Evolutionary conservation across 345 rosid species (phyloP).

Genomic region (Microcos paniculata): DNA sequence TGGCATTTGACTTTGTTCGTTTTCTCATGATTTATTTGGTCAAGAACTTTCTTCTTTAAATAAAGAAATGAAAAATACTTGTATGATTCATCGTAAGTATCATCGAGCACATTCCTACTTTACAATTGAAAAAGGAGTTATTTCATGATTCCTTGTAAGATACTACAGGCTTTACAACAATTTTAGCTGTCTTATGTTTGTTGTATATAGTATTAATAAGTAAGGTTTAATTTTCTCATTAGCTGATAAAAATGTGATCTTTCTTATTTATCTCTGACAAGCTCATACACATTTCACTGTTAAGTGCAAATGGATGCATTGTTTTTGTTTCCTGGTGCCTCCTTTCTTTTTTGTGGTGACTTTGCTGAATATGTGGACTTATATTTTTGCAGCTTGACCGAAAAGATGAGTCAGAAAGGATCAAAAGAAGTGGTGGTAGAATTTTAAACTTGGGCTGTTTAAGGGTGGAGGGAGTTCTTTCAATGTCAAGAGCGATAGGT

Average conservation of each 20-base stretch:
- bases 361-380: neutral
- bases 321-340: constrained; percentile 7
- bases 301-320: neutral
- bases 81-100: neutral
- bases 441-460: constrained; percentile 65
- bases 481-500: constrained; percentile 77
- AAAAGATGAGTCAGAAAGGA: constrained; percentile 50
- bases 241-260: neutral
- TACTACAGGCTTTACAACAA: neutral
- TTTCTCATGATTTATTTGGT: neutral
- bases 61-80: neutral
- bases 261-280: neutral
- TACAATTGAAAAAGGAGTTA: neutral
- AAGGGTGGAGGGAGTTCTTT: constrained; percentile 67
- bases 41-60: neutral
- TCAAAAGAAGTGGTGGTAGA: constrained; percentile 53
- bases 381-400: constrained; percentile 51
- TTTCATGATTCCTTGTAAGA: neutral
- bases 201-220: neutral
- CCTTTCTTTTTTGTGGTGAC: neutral
- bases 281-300: neutral
- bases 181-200: neutral
- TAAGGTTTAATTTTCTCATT: neutral
- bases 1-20: neutral
- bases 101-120: neutral